phyloP scores from a whole-genome alignment of 305 asterid genomes.

The Solanum aculeatissimum region DNA sequence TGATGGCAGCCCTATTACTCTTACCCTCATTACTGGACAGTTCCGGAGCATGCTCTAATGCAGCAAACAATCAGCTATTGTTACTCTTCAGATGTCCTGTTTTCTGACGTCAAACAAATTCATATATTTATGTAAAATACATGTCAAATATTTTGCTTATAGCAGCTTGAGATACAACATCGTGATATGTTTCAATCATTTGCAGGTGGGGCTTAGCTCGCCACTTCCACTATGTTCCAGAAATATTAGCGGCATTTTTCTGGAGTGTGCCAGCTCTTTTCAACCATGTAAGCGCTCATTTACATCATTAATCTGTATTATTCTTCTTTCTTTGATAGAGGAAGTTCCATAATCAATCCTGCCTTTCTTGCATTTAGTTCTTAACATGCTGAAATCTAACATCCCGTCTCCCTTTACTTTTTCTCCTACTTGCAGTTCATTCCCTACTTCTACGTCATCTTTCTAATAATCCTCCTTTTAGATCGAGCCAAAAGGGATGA shows the following conservation, averaged over 20 bases:
- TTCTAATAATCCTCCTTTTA: conserved; percentile 75
- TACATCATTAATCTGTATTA: background rate
- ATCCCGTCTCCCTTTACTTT: background rate
- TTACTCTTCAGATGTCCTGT: background rate
- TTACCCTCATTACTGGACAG: background rate
- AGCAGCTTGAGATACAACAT: background rate
- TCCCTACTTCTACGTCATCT: conserved; percentile 84
- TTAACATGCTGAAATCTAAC: background rate
- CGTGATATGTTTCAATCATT: background rate
- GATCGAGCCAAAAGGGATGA: conserved; percentile 93
- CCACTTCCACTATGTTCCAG: conserved; percentile 95
- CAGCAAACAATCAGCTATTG: background rate
- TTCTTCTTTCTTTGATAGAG: background rate
- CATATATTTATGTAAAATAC: background rate
- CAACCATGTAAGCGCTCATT: conserved; percentile 45
- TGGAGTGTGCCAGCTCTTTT: conserved; percentile 92
- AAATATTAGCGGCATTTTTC: conserved; percentile 76
- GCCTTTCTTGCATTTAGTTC: background rate
- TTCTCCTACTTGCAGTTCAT: conserved; percentile 46
- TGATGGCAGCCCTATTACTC: background rate
- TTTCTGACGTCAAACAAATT: background rate
- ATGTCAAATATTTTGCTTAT: background rate
- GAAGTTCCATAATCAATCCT: background rate
- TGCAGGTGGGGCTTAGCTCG: conserved; percentile 97
- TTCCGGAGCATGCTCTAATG: background rate